Evolutionary conservation across 2,329 filamentous ascomycete species (phyloP), one percentile per base, ranked within the genome.

Genomic region (Penicillium psychrosexuale): DNA sequence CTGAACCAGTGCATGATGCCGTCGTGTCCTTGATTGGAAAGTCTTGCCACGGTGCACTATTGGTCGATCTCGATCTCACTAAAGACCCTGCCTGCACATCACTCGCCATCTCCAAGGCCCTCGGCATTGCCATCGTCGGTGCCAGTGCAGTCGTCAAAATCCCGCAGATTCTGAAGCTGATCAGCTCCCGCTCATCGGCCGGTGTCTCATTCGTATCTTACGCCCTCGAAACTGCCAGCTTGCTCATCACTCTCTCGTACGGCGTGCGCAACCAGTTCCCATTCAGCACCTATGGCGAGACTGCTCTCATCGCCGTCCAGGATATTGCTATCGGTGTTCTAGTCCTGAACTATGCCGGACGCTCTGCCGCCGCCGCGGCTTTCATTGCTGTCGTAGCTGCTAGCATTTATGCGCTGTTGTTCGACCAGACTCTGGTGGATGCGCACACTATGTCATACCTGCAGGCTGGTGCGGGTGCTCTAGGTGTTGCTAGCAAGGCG

Each of bases 221-320:
- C 78, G 81, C 94, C 33, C 90, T 99, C 71, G 94, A 99, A 79
- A 97, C 91, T 8, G 82, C 84, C 53, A 85, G 88, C 55, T 93
- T 95, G 77, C 82, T 97, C 66, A 95, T 97, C 75, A 88, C 87
- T 5, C 84, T 99, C 63, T 89, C 90, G 49, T 99, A 99, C 80
- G 96, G 96, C 73, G 81, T 90, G 62, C 90, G 94, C 70, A 90
- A 91, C 68, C 87, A 86, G 24, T 97, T 96, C 66, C 93, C 94
- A 3, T 97, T 99, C 77, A 95, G 88, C 81, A 99, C 94, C 11
- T 99, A 89, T 73, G 94, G 94, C 73, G 94, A 99, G 82, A 93
- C 91, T 28, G 91, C 89, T 36, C 80, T 97, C 68, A 97, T 99
- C 65, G 83, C 94, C 47, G 86, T 87, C 56, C 94, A 99, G 79